These are phyloP conservation scores for Steccherinum ochraceum DNA, from an alignment of 768 basidiomycete genomes.

Conservation along the genomic window DNA sequence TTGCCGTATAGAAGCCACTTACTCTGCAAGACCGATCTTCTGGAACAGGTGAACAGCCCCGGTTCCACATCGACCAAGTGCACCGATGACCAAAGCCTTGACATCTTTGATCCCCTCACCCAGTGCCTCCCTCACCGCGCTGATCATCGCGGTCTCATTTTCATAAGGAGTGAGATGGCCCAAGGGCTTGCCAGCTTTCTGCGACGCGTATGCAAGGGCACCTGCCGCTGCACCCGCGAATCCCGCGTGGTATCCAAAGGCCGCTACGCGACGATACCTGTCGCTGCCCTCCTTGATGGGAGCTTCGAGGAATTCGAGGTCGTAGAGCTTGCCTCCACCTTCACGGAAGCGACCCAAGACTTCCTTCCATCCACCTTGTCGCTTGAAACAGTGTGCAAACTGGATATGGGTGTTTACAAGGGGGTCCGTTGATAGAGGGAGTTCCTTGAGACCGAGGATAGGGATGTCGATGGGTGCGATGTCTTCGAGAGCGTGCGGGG, in stretches of 20 bases:
- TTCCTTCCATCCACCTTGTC: slow-evolving; percentile 86
- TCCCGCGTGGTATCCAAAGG: slow-evolving; percentile 97
- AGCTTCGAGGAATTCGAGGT: slow-evolving; percentile 77
- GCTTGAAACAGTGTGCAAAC: slow-evolving; percentile 97
- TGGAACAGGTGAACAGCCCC: slow-evolving; percentile 94
- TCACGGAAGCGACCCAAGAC: slow-evolving; percentile 81
- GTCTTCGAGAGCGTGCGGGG: no score
- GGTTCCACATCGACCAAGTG: slow-evolving; percentile 88
- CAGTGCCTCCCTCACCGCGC: slow-evolving; percentile 57
- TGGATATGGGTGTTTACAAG: slow-evolving; percentile 94
- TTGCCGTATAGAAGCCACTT: no score
- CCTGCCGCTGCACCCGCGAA: slow-evolving; percentile 97
- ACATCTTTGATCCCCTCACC: slow-evolving; percentile 66
- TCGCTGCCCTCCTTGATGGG: slow-evolving; percentile 56
- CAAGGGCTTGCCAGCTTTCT: slow-evolving; percentile 51
- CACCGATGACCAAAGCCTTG: slow-evolving; percentile 91
- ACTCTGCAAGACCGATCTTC: slow-evolving; percentile 95
- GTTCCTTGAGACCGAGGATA: slow-evolving; percentile 95
- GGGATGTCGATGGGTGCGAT: slow-evolving; percentile 64
- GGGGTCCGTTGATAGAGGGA: slow-evolving; percentile 76
- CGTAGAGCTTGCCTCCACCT: slow-evolving; percentile 85
- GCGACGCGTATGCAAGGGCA: slow-evolving; percentile 71
- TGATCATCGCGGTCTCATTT: slow-evolving; percentile 83
- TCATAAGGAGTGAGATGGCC: slow-evolving; percentile 73
- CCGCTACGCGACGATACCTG: slow-evolving; percentile 85